Base-by-base conservation (phyloP, 768 basidiomycete species). In the Boletus sp. region DNA sequence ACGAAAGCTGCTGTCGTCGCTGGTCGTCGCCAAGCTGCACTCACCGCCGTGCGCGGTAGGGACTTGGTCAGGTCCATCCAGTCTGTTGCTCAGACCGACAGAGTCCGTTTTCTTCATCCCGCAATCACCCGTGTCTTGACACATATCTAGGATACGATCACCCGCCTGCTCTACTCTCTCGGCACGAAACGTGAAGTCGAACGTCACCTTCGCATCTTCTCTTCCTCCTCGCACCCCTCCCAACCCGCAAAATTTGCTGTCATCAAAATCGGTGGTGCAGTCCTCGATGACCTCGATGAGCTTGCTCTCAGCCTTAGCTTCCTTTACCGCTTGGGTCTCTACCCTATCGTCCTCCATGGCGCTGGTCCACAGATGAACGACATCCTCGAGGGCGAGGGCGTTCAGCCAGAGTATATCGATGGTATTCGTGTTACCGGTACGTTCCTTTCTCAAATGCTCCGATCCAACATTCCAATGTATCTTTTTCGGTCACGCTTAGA, bases 131-230 rank as follows among this genome's bases (percentile, higher is more conserved):
- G 2, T 9, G 9, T 50, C 14, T 59, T 60, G 42, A 61, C 53
- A n/a, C 24, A 5, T 9, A 24, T 29, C 10, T 57, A 96, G 95
- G 97, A 99, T 68, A 98, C 96, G 2, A 98, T 99, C 66, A 94
- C 93, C 51, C 89, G 97, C 46, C 80, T 99, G 12, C 82, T 99
- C 39, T 98, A 98, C 76, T 98, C 96, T 20, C 89, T 99, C 61
- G 97, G 96, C 50, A 92, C 92, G 32, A 94, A 97, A 69, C 90
- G 93, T 62, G 97, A 99, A 73, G 97, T 99, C 63, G 95, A 98
- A 69, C 89, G 97, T 59, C 95, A 99, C 78, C 87, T 99, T 32
- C 90, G 96, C 48, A 99, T 99, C 69, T 99, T 99, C 71, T 93
- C 94, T 10, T 89, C 92, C n/a, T 88, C 93, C 20, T 91, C 92